Base-by-base conservation (phyloP, 2,329 filamentous ascomycete species). In the Cryphonectria carpinicola region DNA sequence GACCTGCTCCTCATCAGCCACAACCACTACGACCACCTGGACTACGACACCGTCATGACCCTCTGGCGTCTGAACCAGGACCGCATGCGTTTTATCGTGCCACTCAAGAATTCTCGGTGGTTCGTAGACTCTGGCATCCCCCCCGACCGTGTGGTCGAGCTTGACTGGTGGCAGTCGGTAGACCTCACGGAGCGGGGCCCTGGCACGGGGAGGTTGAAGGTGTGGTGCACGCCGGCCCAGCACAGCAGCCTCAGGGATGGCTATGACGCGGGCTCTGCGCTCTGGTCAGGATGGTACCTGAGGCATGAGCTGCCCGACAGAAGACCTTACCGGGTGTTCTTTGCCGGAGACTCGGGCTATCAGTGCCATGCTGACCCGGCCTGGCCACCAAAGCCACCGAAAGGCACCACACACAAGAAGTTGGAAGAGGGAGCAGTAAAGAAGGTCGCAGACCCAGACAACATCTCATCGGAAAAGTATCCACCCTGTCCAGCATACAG, bases 301-400 rank as follows among this genome's bases (percentile, higher is more conserved):
- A 81, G 72, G 2, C 66, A 68, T 35, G 58, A 67, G 32, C 3
- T 41, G 1, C 14, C 46, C 0, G 49, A 52, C 39, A 14, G 39
- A 1, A 64, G 85, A 60, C 88, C 86, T 3, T 88, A 86, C n/a
- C 71, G 86, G 64, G 83, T 93, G 8, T 93, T 87, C 80, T 93
- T 93, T 75, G 90, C 76, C 65, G 89, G 89, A 54, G 92, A 94
- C 79, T 93, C 91, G 0, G 92, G 91, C 35, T 94, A 93, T 52
- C 76, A 76, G 60, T 77, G 58, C 49, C 76, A 77, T 61, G 43
- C 67, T 6, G 72, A 70, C 58, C 72, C 75, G 0, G 17, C 56
- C 22, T 77, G 76, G 76, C 76, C 76, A 1, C 75, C 75, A 0
- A 66, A 66, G 13, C 75, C 75, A 7, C 56, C 56, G 0, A 46